phyloP scores from a whole-genome alignment of 179 eudicot species.

The Silene coronaria region DNA sequence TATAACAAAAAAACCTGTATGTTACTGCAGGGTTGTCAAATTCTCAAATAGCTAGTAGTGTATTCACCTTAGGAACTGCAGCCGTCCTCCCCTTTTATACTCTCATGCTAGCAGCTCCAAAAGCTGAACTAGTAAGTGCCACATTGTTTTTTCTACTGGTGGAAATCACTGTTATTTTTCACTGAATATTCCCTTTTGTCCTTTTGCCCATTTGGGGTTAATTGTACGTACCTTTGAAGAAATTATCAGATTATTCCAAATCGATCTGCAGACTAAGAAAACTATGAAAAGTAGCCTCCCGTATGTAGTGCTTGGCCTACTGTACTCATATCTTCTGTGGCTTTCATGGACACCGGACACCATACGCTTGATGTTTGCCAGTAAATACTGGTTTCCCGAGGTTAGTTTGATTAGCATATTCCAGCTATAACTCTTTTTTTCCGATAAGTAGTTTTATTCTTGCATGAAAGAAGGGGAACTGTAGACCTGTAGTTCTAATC shows the following conservation, averaged over 20 bases:
- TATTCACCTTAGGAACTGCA: constrained; percentile 75
- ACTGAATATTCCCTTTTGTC: neutral
- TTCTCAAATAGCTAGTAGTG: constrained; percentile 58
- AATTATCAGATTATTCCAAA: neutral
- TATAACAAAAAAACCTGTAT: neutral
- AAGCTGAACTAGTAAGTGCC: constrained; percentile 59
- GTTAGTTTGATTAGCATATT: constrained; percentile 31
- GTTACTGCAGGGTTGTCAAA: constrained; percentile 49
- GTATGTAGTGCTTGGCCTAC: constrained; percentile 56
- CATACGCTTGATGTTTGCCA: constrained; percentile 64
- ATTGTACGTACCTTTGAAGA: neutral
- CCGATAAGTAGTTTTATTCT: neutral
- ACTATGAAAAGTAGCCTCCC: constrained; percentile 68
- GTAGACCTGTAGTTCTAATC: neutral
- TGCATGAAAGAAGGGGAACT: neutral
- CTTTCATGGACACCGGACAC: constrained; percentile 97
- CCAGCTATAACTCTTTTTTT: neutral
- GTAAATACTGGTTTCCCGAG: constrained; percentile 92
- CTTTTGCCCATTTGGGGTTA: no score
- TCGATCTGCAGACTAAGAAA: constrained; percentile 66
- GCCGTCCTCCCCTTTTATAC: constrained; percentile 91
- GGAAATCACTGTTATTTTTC: constrained; percentile 1
- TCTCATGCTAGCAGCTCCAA: constrained; percentile 88
- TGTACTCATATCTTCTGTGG: constrained; percentile 66
- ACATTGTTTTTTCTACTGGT: neutral